Percentiles rank a stretch among this genome's conserved stretches.
These are phyloP conservation scores for Trypanosoma melophagium DNA, from an alignment of 208 protist species.

Conservation along the genomic window DNA sequence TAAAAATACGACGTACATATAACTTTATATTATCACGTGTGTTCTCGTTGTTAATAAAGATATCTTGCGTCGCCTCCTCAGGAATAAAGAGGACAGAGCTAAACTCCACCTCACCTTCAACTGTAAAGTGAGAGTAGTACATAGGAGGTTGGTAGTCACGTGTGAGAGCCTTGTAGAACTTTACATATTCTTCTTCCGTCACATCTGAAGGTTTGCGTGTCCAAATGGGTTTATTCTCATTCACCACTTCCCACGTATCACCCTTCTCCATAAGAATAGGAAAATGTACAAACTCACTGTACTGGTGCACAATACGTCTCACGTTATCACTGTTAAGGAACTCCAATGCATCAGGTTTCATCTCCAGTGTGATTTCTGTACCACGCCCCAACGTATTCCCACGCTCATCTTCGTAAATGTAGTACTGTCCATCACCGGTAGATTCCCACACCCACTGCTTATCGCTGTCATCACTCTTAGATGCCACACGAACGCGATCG, in stretches of 20 bases:
- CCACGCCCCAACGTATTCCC: conserved; percentile 97
- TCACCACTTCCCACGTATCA: conserved; percentile 94
- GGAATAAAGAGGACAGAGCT: conserved; percentile 98
- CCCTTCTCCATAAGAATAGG: conserved; percentile 96
- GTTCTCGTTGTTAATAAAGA: conserved; percentile 85
- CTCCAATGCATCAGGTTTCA: conserved; percentile 96
- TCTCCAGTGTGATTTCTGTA: conserved; percentile 95
- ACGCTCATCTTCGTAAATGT: conserved; percentile 92
- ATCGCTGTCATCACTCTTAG: conserved; percentile 92
- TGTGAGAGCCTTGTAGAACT: conserved; percentile 98
- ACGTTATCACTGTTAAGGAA: conserved; percentile 94
- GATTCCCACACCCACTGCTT: conserved; percentile 98
- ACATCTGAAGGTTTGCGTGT: conserved; percentile 93
- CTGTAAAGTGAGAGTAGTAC: conserved; percentile 96
- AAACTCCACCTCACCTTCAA: conserved; percentile 98
- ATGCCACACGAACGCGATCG: conserved; percentile 96
- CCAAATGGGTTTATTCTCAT: conserved; percentile 99
- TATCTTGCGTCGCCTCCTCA: conserved; percentile 71
- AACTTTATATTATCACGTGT: conserved; percentile 88
- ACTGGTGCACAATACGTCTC: conserved; percentile 94
- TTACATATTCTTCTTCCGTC: conserved; percentile 97
- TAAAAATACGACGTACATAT: conserved; percentile 99
- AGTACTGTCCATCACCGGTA: conserved; percentile 94
- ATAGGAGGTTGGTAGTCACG: conserved; percentile 95
- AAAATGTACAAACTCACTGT: conserved; percentile 99